Evolutionary conservation across 2,329 filamentous ascomycete genomes (phyloP).

Genomic region (Nemania sp.): DNA sequence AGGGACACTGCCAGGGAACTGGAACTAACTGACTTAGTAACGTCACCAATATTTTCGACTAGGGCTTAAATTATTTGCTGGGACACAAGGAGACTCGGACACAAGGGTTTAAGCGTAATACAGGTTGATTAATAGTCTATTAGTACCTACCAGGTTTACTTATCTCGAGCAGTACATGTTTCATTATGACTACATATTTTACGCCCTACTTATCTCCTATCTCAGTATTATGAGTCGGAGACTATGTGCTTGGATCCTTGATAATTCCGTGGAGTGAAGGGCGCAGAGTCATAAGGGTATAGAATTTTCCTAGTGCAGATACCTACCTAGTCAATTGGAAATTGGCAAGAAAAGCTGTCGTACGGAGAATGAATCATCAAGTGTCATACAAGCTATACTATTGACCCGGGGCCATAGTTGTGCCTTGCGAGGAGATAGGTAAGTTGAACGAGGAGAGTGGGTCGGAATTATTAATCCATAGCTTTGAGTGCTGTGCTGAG

Average conservation of each 20-base stretch:
- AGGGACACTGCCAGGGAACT: no score
- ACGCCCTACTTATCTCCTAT: no score
- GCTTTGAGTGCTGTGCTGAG: slow-evolving; percentile 26
- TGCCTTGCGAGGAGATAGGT: slow-evolving; percentile 10
- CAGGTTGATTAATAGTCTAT: no score
- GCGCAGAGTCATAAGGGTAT: slow-evolving; percentile 14
- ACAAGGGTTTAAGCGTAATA: no score
- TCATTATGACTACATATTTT: not conserved
- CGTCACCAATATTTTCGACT: not conserved
- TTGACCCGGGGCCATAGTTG: slow-evolving; percentile 13
- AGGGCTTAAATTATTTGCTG: not conserved
- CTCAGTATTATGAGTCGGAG: no score
- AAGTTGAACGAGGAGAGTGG: slow-evolving; percentile 11
- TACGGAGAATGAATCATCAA: not conserved
- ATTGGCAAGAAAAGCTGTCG: slow-evolving; percentile 19
- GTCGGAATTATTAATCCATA: slow-evolving; percentile 30
- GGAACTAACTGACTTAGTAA: no score
- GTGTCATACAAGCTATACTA: not conserved
- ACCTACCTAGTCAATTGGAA: not conserved
- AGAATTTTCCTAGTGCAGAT: not conserved
- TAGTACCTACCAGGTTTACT: no score
- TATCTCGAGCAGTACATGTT: no score
- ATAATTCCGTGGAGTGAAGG: slow-evolving; percentile 3
- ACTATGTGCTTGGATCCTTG: not conserved
- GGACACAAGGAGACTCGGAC: no score